Base-by-base conservation (phyloP, 768 basidiomycete species). In the Boletus rufocinnamomeus region DNA sequence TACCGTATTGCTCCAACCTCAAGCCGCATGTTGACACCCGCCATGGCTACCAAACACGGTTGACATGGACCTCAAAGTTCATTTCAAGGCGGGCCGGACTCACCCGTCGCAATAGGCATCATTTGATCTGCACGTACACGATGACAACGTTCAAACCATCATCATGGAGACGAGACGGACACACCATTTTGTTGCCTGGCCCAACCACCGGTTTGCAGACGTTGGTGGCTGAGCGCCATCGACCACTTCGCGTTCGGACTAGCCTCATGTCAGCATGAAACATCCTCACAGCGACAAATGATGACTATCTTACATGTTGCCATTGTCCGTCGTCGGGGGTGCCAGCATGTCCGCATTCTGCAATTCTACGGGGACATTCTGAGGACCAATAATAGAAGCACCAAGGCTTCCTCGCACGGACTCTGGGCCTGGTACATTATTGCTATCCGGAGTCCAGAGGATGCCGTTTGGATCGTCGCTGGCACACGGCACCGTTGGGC, bases 321-420 rank as follows among this genome's bases (percentile, higher is more conserved):
- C 86, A 41, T 75, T 65, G 64, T 89, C 86, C 1, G 87, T 86
- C 10, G 76, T 78, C 1, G 87, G 87, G 19, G 84, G 82, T 8
- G 82, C 82, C 0, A 87, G 56, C 5, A 76, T 44, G 55, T 87
- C 87, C 10, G 84, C 75, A 56, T 86, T 86, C 69, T 86, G 77
- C 34, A 77, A 64, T 50, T 82, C 82, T 16, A 87, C 16, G 19
- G 78, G 78, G 5, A 79, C 44, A 63, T 88, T 84, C 32, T 84
- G 76, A 1, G 84, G 84, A 2, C 84, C 85, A 6, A 87, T 64
- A 52, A 87, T 74, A 10, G 64, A 58, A 1, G 76, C 77, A 3
- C 84, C 84, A 3, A 80, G 70, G 0, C 63, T 32, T 19, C 75
- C 78, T 35, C 83, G 79, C 35, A 77, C 69, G 7, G 82, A 76